Base-by-base conservation (phyloP, 2,329 filamentous ascomycete species). In the Drechmeria coniospora region DNA sequence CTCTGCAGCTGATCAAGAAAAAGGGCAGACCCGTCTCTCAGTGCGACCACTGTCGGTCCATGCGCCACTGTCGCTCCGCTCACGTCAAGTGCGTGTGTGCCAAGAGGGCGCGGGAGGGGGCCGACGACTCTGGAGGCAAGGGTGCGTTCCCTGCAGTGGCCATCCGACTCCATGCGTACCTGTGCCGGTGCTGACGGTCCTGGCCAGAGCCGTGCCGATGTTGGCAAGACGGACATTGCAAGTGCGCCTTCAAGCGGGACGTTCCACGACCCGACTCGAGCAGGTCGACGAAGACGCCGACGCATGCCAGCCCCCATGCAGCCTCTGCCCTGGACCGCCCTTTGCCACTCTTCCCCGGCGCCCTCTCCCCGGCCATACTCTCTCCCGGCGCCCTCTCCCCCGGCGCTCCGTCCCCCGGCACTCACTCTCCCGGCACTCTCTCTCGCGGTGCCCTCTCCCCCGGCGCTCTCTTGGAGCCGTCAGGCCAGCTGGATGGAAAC, bases 11-110 rank as follows among this genome's bases (percentile, higher is more conserved):
- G 8, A 17, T 30, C 8, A 24, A 16, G 18, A 30, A 25, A n/a
- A 30, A 30, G 10, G 28, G 28, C 14, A n/a, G 28, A 7, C 28
- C 28, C 10, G 28, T 25, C 11, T 30, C 28, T 8, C 28, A 30
- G 17, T 30, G 28, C 28, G 17, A 15, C 15, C 28, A 30, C 28
- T 30, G 28, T 15, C 28, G 28, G 12, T 21, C 28, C 19, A 24
- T 30, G 23, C 28, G 28, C 28, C 23, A 30, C 23, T 21, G 23
- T 8, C 28, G 28, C 8, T 30, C 28, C 11, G 22, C 23, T 8
- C 28, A 30, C 18, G 23, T 25, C 21, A 30, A 25, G 17, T 30
- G 28, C 23, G 23, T 25, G 15, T 30, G 28, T 9, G 28, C 22
- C 18, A 25, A 27, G 16, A 20, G 26, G 11, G 26, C 26, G 14